phyloP scores from a whole-genome alignment of 2,329 filamentous ascomycete genomes.

The Aspergillus phoenicis region DNA sequence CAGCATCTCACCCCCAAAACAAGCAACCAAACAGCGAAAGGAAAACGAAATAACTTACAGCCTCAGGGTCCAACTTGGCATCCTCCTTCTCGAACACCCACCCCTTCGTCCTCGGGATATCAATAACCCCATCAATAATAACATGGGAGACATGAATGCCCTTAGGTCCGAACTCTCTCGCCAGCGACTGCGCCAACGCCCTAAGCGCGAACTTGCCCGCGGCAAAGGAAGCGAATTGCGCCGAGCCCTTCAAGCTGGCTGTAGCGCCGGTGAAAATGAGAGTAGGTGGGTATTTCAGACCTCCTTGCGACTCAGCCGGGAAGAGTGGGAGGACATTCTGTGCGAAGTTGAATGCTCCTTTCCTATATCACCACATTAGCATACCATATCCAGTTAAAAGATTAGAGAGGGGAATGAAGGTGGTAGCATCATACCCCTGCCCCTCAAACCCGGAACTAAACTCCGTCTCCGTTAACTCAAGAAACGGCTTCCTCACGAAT shows the following conservation, averaged over 20 bases:
- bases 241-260: constrained; percentile 72
- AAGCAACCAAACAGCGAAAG: constrained; percentile 2
- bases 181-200: constrained; percentile 72
- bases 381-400: no score
- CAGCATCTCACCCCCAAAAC: constrained; percentile 6
- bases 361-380: constrained; percentile 26
- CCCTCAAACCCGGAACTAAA: constrained; percentile 56
- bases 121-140: constrained; percentile 82
- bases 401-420: no score
- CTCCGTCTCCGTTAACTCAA: constrained; percentile 62
- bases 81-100: constrained; percentile 60
- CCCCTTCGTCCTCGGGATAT: constrained; percentile 71
- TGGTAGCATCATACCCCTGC: constrained; percentile 46
- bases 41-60: constrained; percentile 56
- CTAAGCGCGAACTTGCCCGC: constrained; percentile 78
- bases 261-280: constrained; percentile 88
- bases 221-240: constrained; percentile 71
- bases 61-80: constrained; percentile 73
- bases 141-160: constrained; percentile 83
- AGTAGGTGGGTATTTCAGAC: constrained; percentile 68
- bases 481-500: constrained; percentile 62
- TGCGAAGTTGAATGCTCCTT: constrained; percentile 75
- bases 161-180: constrained; percentile 79
- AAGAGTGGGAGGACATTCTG: constrained; percentile 71
- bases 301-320: constrained; percentile 46